Percentiles rank a stretch among this genome's conserved stretches.
These are phyloP conservation scores for Leptomonas pyrrhocoris DNA, from an alignment of 208 protist genomes.

Conservation along the genomic window DNA sequence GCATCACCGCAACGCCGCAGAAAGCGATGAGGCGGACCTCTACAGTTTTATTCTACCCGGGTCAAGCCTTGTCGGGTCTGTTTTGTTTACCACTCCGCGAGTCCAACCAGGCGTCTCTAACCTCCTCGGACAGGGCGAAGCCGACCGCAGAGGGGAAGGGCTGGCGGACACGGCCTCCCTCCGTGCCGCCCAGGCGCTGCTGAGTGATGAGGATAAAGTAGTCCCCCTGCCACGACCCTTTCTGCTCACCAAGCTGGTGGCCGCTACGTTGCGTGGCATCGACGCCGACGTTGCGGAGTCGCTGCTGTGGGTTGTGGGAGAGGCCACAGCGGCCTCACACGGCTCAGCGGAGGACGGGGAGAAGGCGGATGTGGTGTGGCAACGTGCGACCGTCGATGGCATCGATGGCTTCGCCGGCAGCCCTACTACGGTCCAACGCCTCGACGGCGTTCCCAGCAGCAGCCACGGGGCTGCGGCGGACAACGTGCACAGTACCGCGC, in stretches of 20 bases:
- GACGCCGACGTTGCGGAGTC: constrained; percentile 30
- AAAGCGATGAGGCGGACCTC: constrained; percentile 15
- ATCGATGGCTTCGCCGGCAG: background rate
- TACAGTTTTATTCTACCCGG: constrained; percentile 37
- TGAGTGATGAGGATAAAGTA: constrained; percentile 45
- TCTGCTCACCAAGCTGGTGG: constrained; percentile 72
- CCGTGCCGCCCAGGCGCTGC: constrained; percentile 42
- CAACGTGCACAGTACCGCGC: constrained; percentile 22
- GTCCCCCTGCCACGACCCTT: constrained; percentile 43
- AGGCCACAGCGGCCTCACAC: background rate
- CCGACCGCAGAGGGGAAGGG: constrained; percentile 21
- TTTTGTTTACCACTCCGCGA: constrained; percentile 9
- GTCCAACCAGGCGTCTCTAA: constrained; percentile 16
- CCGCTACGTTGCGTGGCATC: constrained; percentile 42
- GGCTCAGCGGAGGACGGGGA: background rate
- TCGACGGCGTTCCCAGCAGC: constrained; percentile 1
- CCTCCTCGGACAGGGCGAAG: constrained; percentile 26
- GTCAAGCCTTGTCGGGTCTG: constrained; percentile 30
- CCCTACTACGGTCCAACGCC: background rate
- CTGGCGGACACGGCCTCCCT: constrained; percentile 22
- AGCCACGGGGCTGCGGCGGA: constrained; percentile 8
- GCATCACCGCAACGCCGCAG: background rate
- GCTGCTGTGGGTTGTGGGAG: constrained; percentile 33
- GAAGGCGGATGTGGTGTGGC: background rate
- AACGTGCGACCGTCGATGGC: background rate